A percentile compares a stretch with the other conserved stretches of the same genome.
Conservation (phyloP, 805 yeast genomes). For the Suhomyces pyralidae region DNA sequence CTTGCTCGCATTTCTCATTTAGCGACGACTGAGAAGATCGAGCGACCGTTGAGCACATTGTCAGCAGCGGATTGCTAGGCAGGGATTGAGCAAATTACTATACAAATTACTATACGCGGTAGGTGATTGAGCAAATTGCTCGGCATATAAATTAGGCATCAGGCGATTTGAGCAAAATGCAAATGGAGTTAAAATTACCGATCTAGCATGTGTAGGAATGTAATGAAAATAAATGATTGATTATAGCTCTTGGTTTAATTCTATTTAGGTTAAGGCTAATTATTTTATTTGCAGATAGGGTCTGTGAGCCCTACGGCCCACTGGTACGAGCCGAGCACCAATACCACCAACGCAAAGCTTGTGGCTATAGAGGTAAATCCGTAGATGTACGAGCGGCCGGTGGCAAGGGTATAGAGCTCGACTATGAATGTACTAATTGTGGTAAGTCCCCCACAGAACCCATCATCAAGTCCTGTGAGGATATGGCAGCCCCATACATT, state of each 20-base stretch:
- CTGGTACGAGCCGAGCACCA: slow-evolving; percentile 67
- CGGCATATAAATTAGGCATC: too few species aligned
- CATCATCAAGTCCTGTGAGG: slow-evolving; percentile 53
- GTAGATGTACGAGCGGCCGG: slow-evolving; percentile 47
- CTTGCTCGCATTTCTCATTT: slow-evolving; percentile 1
- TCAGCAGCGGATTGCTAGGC: neutral
- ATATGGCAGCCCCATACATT: slow-evolving; percentile 46
- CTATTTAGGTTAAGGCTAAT: too few species aligned
- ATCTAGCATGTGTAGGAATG: too few species aligned
- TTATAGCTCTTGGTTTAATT: too few species aligned
- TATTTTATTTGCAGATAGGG: slow-evolving; percentile 2
- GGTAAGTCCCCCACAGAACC: slow-evolving; percentile 68
- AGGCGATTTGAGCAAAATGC: too few species aligned
- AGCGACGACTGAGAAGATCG: too few species aligned
- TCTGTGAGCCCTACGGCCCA: slow-evolving; percentile 55
- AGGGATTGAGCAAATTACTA: neutral
- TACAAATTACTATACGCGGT: neutral
- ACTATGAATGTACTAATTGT: slow-evolving; percentile 77
- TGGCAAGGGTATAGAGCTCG: slow-evolving; percentile 47
- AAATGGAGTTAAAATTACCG: too few species aligned
- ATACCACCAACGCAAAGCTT: slow-evolving; percentile 48
- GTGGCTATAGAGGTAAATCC: slow-evolving; percentile 44
- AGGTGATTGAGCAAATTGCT: neutral
- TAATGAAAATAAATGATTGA: too few species aligned
- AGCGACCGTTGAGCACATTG: neutral